A percentile compares a stretch with the other conserved stretches of the same genome.
phyloP scores from a whole-genome alignment of 495 filamentous ascomycete genomes.

The Trichoderma erinaceum region DNA sequence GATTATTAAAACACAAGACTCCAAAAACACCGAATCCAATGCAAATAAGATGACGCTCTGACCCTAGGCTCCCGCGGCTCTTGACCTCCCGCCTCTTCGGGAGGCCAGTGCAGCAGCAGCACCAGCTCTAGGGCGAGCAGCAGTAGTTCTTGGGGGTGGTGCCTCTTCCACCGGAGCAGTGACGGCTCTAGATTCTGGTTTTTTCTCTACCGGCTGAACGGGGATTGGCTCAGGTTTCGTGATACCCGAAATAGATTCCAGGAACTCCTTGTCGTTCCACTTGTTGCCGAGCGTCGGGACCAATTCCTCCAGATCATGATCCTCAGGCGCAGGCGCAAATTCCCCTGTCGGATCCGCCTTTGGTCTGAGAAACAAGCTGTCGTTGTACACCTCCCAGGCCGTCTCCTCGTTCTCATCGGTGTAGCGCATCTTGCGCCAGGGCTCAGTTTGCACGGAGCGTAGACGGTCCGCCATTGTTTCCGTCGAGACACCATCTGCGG shows the following conservation, averaged over 20 bases:
- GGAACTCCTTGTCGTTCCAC: conserved; percentile 36
- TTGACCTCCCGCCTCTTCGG: conserved; percentile 4
- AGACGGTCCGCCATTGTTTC: conserved; percentile 45
- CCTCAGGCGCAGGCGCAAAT: neutral
- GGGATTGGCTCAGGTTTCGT: conserved; percentile 13
- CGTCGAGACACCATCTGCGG: conserved; percentile 28
- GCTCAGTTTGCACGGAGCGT: conserved; percentile 38
- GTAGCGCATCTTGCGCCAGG: conserved; percentile 38
- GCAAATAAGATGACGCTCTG: neutral
- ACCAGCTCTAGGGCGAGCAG: conserved; percentile 7
- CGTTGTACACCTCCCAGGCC: conserved; percentile 39
- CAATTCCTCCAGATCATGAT: conserved; percentile 24
- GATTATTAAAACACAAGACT: too few species aligned
- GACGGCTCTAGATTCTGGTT: conserved; percentile 20
- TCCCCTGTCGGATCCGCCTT: neutral
- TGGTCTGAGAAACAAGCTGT: conserved; percentile 31
- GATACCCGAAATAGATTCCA: conserved; percentile 34
- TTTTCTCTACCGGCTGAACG: neutral
- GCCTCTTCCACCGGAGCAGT: neutral
- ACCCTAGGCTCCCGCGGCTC: neutral
- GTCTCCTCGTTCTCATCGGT: conserved; percentile 38
- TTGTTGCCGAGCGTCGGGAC: conserved; percentile 28
- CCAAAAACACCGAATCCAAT: conserved; percentile 5
- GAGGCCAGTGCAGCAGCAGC: neutral
- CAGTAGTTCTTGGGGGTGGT: conserved; percentile 14